Evolutionary conservation across 202 grass and related monocot species (phyloP), one percentile per base, ranked within the genome.

Genomic region (Carex sylvatica): DNA sequence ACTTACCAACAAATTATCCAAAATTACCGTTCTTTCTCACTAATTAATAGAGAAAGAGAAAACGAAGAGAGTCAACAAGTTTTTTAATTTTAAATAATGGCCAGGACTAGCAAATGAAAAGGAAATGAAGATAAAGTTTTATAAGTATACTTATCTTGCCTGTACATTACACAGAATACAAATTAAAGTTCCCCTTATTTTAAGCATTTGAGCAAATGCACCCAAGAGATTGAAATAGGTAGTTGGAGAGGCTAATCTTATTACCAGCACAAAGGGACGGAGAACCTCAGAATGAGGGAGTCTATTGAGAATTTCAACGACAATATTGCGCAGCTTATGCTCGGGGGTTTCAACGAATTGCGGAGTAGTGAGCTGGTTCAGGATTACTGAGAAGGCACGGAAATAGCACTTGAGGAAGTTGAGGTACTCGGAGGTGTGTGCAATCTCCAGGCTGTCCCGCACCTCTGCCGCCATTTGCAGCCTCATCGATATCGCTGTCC

Each of bases 251-350:
- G 62, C 36, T 33, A 51, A 67, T 67, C 61, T 69, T 67, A 10
- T 69, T 82, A 82, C 80, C 80, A 67, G 80, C 36, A 99, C 96
- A 78, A 99, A 96, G 11, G 96, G 96, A 3, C 96, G 93, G 44
- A 99, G 96, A 52, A 99, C 96, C 89, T 99, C 96, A n/a, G 92
- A 95, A 91, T 96, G 96, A 6, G 96, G 96, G 53, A 99, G 96
- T 23, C 96, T 87, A 83, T 99, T 99, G 51, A 99, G 93, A 83
- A 99, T 99, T 83, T 96, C 93, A 13, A 99, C 94, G 13, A 99
- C 93, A 40, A 99, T 92, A 81, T 99, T 96, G 30, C 96, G 84
- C 70, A 99, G 86, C 89, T 96, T 99, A 88, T 99, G 96, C 79
- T 99, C 96, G 0, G 80, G 88, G 28, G 88, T 99, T 74, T 99